Conservation (phyloP, 2,329 filamentous ascomycete species). For the Monilinia vaccinii-corymbosi region DNA sequence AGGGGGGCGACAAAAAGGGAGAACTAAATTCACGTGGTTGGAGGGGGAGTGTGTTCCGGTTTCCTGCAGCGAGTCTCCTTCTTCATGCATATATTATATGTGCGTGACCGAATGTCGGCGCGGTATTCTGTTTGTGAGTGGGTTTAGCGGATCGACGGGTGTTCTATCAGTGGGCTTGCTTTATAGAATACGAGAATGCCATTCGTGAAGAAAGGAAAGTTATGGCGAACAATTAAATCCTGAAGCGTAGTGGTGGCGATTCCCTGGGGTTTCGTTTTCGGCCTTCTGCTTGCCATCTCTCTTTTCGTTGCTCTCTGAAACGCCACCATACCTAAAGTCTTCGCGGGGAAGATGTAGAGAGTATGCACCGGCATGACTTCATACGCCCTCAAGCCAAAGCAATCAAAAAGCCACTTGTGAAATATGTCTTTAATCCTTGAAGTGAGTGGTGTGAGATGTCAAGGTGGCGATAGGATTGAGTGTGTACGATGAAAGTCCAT, state of each 20-base stretch:
- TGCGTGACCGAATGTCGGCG: slow-evolving; percentile 6
- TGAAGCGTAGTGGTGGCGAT: background rate
- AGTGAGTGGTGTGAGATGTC: background rate
- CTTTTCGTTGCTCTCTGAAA: background rate
- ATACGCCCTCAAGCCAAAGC: background rate
- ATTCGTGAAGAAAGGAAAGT: background rate
- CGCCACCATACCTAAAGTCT: background rate
- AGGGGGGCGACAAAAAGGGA: background rate
- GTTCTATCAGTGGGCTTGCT: background rate
- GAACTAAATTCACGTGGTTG: slow-evolving; percentile 6
- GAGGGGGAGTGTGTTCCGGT: slow-evolving; percentile 3
- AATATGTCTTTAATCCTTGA: background rate
- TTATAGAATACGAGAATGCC: background rate
- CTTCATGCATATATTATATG: slow-evolving; percentile 4
- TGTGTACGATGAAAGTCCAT: background rate
- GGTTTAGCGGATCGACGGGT: background rate
- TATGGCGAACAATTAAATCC: background rate
- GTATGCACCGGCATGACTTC: background rate
- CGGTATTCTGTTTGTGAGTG: background rate
- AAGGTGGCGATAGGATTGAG: background rate
- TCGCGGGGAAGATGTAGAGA: background rate
- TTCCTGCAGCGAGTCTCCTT: background rate
- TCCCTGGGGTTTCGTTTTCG: background rate
- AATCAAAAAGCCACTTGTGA: background rate
- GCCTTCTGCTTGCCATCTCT: background rate